These are phyloP conservation scores for Plantago major DNA, from an alignment of 257 asterid genomes.

Conservation along the genomic window DNA sequence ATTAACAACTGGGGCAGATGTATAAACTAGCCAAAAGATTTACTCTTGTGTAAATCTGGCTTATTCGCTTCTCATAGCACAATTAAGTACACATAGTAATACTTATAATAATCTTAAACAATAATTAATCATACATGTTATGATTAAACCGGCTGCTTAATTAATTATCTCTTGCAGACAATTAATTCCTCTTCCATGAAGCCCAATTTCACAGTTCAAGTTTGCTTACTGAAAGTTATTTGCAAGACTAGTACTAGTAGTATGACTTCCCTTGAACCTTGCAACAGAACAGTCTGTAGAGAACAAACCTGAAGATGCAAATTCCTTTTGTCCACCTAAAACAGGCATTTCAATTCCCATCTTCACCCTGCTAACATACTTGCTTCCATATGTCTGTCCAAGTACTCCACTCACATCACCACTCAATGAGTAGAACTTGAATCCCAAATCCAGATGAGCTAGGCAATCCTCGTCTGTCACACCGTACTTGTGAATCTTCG, in stretches of 20 bases:
- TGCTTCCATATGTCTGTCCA: slow-evolving; percentile 69
- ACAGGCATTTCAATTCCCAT: slow-evolving; percentile 84
- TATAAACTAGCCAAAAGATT: slow-evolving; percentile 9
- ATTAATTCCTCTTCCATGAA: slow-evolving; percentile 63
- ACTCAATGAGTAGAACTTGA: slow-evolving; percentile 64
- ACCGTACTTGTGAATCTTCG: slow-evolving; percentile 57
- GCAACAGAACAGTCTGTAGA: slow-evolving; percentile 65
- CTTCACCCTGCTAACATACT: slow-evolving; percentile 61
- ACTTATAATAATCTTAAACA: neutral
- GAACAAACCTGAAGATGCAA: slow-evolving; percentile 50
- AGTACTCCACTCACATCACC: slow-evolving; percentile 58
- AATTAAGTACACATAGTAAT: slow-evolving; percentile 8
- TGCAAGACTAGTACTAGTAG: neutral
- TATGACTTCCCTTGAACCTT: slow-evolving; percentile 40
- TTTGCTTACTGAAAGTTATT: slow-evolving; percentile 30
- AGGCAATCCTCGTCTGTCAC: slow-evolving; percentile 66
- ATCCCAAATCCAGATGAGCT: slow-evolving; percentile 80
- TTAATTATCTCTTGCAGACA: slow-evolving; percentile 57
- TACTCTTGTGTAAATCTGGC: slow-evolving; percentile 14
- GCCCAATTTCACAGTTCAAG: slow-evolving; percentile 49
- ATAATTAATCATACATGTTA: neutral
- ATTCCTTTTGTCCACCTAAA: slow-evolving; percentile 69
- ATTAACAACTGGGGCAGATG: no score
- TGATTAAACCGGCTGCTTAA: slow-evolving; percentile 1
- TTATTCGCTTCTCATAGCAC: slow-evolving; percentile 20